Evolutionary conservation across 805 yeast genomes (phyloP), one percentile per base, ranked within the genome.

Genomic region (Sugiyamaella qingdaonensis): DNA sequence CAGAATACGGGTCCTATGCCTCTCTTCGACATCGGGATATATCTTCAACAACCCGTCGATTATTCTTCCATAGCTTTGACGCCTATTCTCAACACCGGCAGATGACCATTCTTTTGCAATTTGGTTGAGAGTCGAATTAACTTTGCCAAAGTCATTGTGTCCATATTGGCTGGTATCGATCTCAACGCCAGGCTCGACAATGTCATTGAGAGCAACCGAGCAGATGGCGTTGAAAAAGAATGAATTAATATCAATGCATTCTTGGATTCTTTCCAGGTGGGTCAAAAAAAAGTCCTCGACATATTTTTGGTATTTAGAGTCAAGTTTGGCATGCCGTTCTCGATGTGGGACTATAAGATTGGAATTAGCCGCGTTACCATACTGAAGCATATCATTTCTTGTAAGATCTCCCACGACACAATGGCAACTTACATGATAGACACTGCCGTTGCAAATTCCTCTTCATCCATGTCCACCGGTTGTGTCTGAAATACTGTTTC

Each of bases 81-180:
- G 56, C 1, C 86, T 66, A 64, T 87, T 96, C 1, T 57, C 61
- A 2, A 66, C 70, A 9, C 84, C 88, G 13, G 66, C 67, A 0
- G 58, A 57, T 1, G 84, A 72, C 96, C 97, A 92, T 64, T 92
- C 97, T 49, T 97, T 72, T 9, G 83, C 78, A 54, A 79, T 77
- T 68, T 92, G 97, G 43, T 79, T 69, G 59, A 86, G 63, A 0
- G 82, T 71, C 1, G 83, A 73, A 45, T 78, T 65, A 3, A 82
- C 85, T 65, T 84, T 84, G 49, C 79, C 85, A 48, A 71, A 74
- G 55, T 82, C 87, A 2, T 65, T 58, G 18, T 54, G 53, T 3
- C 69, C 63, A 18, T 81, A 71, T 36, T 35, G n/a, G 10, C 29
- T 4, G 11, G 14, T 34, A 29, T 27, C 13, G 14, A 47, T 37